A percentile compares a stretch with the other conserved stretches of the same genome.
These are phyloP conservation scores for Hydnum rufescens DNA, from an alignment of 768 basidiomycete genomes.

Conservation along the genomic window DNA sequence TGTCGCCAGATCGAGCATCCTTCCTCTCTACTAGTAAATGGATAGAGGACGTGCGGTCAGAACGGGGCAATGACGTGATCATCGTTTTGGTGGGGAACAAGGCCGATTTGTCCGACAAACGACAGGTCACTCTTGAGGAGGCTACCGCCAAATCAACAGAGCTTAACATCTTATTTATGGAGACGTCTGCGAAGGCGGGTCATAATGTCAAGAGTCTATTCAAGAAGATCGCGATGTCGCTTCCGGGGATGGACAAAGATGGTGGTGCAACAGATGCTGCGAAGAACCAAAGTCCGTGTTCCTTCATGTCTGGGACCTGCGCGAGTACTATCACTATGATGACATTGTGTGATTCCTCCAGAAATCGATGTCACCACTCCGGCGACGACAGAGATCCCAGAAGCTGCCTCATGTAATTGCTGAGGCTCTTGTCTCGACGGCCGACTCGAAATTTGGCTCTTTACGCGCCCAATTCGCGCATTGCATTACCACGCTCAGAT, in stretches of 20 bases:
- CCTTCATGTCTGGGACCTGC: background rate
- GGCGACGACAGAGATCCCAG: constrained; percentile 46
- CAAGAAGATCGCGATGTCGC: constrained; percentile 96
- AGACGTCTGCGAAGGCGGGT: constrained; percentile 96
- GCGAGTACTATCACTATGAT: background rate
- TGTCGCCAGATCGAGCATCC: constrained; percentile 65
- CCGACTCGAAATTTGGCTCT: no score
- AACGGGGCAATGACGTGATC: constrained; percentile 93
- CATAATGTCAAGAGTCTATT: constrained; percentile 98
- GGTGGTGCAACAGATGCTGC: constrained; percentile 13
- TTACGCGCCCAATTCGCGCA: no score
- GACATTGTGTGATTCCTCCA: constrained; percentile 16
- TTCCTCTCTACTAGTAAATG: constrained; percentile 97
- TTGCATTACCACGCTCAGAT: no score
- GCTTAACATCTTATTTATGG: constrained; percentile 94
- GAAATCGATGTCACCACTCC: constrained; percentile 85
- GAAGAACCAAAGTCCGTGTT: constrained; percentile 21
- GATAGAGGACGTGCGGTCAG: constrained; percentile 98
- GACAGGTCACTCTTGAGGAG: constrained; percentile 99
- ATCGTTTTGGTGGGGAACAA: constrained; percentile 98
- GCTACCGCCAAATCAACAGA: constrained; percentile 81
- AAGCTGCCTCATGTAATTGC: constrained; percentile 75
- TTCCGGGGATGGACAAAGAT: constrained; percentile 90
- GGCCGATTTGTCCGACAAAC: constrained; percentile 95
- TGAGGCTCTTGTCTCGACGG: no score